phyloP scores from a whole-genome alignment of 495 filamentous ascomycete species.

The Xeromyces bisporus region DNA sequence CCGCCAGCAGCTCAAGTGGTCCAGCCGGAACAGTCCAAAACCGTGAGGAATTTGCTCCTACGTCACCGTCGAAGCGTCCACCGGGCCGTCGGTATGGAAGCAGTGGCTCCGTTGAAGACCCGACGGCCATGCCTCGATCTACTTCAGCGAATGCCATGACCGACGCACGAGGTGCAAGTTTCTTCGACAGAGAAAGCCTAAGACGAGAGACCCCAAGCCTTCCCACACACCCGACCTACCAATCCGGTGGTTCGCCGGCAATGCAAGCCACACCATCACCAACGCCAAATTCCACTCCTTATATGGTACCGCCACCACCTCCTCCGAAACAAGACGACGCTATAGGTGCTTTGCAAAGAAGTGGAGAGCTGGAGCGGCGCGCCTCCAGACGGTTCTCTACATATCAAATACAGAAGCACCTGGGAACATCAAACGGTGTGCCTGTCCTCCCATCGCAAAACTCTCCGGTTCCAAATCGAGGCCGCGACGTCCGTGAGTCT shows the following conservation, averaged over 20 bases:
- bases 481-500: conserved; percentile 75
- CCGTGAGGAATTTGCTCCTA: conserved; percentile 41
- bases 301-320: conserved; percentile 58
- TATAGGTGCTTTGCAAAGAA: conserved; percentile 73
- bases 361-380: conserved; percentile 80
- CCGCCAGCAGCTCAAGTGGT: conserved; percentile 44
- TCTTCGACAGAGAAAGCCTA: conserved; percentile 23
- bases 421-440: conserved; percentile 66
- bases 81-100: conserved; percentile 34
- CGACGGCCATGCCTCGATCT: conserved; percentile 26
- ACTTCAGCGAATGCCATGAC: conserved; percentile 17
- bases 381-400: conserved; percentile 86
- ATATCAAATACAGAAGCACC: conserved; percentile 88
- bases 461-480: conserved; percentile 74
- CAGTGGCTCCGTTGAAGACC: conserved; percentile 30
- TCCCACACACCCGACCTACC: conserved; percentile 41
- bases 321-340: conserved; percentile 79
- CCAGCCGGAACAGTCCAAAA: conserved; percentile 46
- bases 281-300: conserved; percentile 32
- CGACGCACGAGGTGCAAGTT: conserved; percentile 17
- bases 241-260: conserved; percentile 24
- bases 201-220: conserved; percentile 34
- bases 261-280: conserved; percentile 24
- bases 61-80: conserved; percentile 20
- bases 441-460: conserved; percentile 77